Evolutionary conservation across 2,329 filamentous ascomycete genomes (phyloP), one percentile per base, ranked within the genome.

Genomic region (Colletotrichum viniferum): DNA sequence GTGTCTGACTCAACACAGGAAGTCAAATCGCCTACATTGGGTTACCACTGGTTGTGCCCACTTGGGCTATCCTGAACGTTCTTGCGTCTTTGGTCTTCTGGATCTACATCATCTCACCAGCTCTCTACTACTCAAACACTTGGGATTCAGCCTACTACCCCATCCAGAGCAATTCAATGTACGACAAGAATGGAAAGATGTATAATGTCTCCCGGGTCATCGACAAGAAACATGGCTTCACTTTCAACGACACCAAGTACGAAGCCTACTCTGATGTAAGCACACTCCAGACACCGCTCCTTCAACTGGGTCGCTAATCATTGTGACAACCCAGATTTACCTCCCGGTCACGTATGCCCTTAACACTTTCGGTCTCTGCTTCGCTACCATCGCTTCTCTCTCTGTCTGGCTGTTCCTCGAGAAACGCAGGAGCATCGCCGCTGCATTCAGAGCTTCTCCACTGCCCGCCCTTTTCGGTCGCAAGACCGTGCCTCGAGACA

Each of bases 101-200:
- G 83, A 83, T 89, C 66, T 84, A 84, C 77, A 84, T 88, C 38
- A 83, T 87, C 4, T 85, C 83, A 1, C 86, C 86, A 0, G 86
- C 84, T 2, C 74, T 89, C 2, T 88, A 88, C 79, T 89, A 88
- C 73, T 85, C 84, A 4, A 88, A 88, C 77, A 87, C 85, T 0
- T 89, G 87, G 87, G 83, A 86, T 69, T 88, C 89, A 0, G 86
- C 88, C 1, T 89, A 90, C 67, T 80, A 91, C 14, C 90, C 90
- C 0, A 83, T 90, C 43, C 86, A 88, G 28, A 88, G 86, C 36
- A 85, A 88, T n/a, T 85, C 87, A 14, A 88, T 87, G 9, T 91
- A 86, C 65, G 90, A 91, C 79, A 90, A 90, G 58, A 88, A 83
- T 0, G 90, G 87, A 0, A 77, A 83, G 5, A 73, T 82, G 0